Evolutionary conservation across 1,139 yeast genomes (phyloP).

Genomic region (Komagataea norvegica): DNA sequence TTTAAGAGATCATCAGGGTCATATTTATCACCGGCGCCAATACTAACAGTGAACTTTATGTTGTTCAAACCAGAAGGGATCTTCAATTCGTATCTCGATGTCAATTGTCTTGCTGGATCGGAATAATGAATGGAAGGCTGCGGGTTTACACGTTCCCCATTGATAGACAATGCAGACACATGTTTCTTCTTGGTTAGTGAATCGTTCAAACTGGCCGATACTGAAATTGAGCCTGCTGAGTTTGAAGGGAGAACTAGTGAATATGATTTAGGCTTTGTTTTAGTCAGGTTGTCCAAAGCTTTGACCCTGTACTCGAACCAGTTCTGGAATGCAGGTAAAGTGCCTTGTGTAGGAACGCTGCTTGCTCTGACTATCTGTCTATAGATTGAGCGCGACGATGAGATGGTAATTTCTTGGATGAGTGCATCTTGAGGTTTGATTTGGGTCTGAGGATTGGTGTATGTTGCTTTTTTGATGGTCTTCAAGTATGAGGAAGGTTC

Average conservation of each 20-base stretch:
- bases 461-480: conserved; percentile 1
- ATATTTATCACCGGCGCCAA: conserved; percentile 9
- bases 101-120: conserved; percentile 30
- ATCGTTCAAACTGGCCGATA: conserved; percentile 42
- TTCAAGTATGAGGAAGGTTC: conserved; percentile 3
- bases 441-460: not conserved
- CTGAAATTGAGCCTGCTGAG: conserved; percentile 38
- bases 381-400: conserved; percentile 35
- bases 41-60: conserved; percentile 39
- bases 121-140: conserved; percentile 38
- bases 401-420: conserved; percentile 37
- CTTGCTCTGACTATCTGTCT: conserved; percentile 22
- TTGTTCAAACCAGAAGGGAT: conserved; percentile 46
- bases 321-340: conserved; percentile 22
- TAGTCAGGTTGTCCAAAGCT: conserved; percentile 33
- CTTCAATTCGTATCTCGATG: conserved; percentile 45
- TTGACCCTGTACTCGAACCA: conserved; percentile 44
- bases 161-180: conserved; percentile 41
- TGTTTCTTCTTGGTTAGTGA: conserved; percentile 37
- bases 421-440: conserved; percentile 24
- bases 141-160: conserved; percentile 45
- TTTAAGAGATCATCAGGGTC: conserved; percentile 36
- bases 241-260: conserved; percentile 41
- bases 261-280: conserved; percentile 36
- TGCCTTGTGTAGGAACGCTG: conserved; percentile 3